A percentile compares a stretch with the other conserved stretches of the same genome.
These are phyloP conservation scores for Ceratocystiopsis sp. DNA, from an alignment of 2,329 filamentous ascomycete species.

Conservation along the genomic window DNA sequence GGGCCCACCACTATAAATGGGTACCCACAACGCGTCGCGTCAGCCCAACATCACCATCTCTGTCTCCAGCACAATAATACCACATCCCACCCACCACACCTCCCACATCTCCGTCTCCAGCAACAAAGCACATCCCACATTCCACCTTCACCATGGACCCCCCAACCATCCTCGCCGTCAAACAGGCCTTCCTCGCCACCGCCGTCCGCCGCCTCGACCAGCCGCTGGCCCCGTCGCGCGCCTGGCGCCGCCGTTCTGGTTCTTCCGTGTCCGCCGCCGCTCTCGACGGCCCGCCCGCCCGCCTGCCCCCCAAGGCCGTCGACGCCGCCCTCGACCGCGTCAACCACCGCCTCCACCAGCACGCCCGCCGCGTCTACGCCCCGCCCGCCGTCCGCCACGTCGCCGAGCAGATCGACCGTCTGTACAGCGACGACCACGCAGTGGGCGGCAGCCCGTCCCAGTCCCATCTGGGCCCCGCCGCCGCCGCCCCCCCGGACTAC, in stretches of 20 bases:
- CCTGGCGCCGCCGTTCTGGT: slow-evolving; percentile 26
- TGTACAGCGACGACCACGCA: slow-evolving; percentile 30
- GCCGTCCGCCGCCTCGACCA: slow-evolving; percentile 48
- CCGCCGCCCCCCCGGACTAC: too few relatives aligned
- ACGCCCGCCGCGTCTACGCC: slow-evolving; percentile 48
- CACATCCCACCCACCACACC: neutral
- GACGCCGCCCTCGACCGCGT: slow-evolving; percentile 40
- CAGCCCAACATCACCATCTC: neutral
- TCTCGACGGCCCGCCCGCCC: slow-evolving; percentile 10
- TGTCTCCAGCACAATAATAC: neutral
- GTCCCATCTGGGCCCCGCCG: too few relatives aligned
- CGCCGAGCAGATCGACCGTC: slow-evolving; percentile 52
- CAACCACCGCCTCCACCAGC: slow-evolving; percentile 46
- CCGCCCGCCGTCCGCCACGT: slow-evolving; percentile 53
- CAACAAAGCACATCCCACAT: too few relatives aligned
- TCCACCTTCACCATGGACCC: slow-evolving; percentile 12
- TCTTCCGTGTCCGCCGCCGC: neutral
- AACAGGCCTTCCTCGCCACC: slow-evolving; percentile 43
- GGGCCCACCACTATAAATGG: too few relatives aligned
- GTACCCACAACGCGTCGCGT: too few relatives aligned
- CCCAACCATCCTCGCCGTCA: slow-evolving; percentile 43
- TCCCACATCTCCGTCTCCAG: neutral
- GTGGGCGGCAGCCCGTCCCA: too few relatives aligned
- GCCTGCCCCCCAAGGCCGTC: slow-evolving; percentile 30
- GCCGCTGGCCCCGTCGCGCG: slow-evolving; percentile 35